Evolutionary conservation across 2,329 filamentous ascomycete genomes (phyloP), one percentile per base, ranked within the genome.

Genomic region (Diaporthe nobilis): DNA sequence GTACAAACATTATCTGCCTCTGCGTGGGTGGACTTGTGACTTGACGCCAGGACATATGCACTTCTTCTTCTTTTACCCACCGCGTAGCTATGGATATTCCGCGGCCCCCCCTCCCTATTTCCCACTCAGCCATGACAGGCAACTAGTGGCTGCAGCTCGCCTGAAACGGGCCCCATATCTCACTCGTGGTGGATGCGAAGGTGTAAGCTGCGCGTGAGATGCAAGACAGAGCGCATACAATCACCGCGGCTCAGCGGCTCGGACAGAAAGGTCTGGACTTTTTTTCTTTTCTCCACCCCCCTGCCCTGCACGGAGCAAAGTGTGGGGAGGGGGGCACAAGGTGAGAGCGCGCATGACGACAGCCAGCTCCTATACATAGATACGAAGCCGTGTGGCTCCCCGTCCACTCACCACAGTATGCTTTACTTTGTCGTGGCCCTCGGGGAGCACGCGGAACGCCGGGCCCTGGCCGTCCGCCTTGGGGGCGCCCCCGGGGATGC

Each of bases 191-290:
- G 57, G 37, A n/a, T 42, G 28, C 17, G 31, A 34, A 31, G 53
- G 15, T 39, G 72, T 61, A 71, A 60, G 53, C 37, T 70, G 73
- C 47, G 44, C 55, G 72, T 63, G 44, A 58, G 60, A 58, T 75
- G 61, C 61, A 73, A 63, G 63, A 67, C 70, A 61, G 51, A 53
- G 37, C 47, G 51, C 72, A 75, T 61, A 57, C 37, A 51, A 51
- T 61, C 55, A 57, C 70, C 47, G 75, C 73, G 75, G 75, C 70
- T 71, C 63, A 55, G 63, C 70, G 73, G 73, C 51, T 75, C 73
- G 60, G 17, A 37, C 75, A 60, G 12, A 51, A 49, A 57, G 73
- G 60, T 72, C 75, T 73, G 47, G 75, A 70, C 60, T 74, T 53
- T 61, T 67, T 28, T 28, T 8, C 13, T 53, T 22, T 22, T 72